Base-by-base conservation (phyloP, 1,284 basidiomycete genomes). In the Marasmius tenuissimus region DNA sequence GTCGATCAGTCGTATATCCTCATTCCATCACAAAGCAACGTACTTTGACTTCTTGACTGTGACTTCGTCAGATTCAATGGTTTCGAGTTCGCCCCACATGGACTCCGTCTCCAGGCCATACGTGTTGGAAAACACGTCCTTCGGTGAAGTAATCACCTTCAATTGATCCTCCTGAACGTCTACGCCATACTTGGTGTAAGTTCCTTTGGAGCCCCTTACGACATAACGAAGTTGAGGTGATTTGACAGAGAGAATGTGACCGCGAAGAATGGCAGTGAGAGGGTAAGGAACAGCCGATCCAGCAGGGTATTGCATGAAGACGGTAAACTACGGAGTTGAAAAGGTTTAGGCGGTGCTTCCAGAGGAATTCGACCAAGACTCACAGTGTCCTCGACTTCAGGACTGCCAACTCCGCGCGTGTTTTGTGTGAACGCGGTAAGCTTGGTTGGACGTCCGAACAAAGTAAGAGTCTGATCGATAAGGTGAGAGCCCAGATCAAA, bases 131-230 rank as follows among this genome's bases (percentile, higher is more conserved):
- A 81, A 73, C 59, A 88, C 84, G 14, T 73, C 77, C 12, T 70
- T 71, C n/a, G 84, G 82, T 10, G 74, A 69, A 10, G 80, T 69
- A 60, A 89, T 85, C 3, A 71, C 78, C 69, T 83, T 86, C 49
- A 89, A 79, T 62, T 87, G 84, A 63, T 86, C 86, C 74, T 94
- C 93, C 71, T 95, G 93, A 2, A 86, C 77, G 72, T 95, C 93
- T 47, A 93, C 73, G 1, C 92, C 92, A 69, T 81, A 85, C 74
- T 96, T 96, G 64, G 82, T 76, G 72, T 84, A 95, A 2, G 85
- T 84, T 37, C 91, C 94, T 64, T 82, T 81, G 22, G 85, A 86
- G 18, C 93, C 91, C 50, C 86, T 83, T 59, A 88, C 84, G 55
- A 85, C 72, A 73, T 86, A 96, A 27, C 93, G 86, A 22, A 88